Percentiles rank a stretch among this genome's conserved stretches.
phyloP scores from a whole-genome alignment of 495 filamentous ascomycete species.

The Neurospora pannonica region DNA sequence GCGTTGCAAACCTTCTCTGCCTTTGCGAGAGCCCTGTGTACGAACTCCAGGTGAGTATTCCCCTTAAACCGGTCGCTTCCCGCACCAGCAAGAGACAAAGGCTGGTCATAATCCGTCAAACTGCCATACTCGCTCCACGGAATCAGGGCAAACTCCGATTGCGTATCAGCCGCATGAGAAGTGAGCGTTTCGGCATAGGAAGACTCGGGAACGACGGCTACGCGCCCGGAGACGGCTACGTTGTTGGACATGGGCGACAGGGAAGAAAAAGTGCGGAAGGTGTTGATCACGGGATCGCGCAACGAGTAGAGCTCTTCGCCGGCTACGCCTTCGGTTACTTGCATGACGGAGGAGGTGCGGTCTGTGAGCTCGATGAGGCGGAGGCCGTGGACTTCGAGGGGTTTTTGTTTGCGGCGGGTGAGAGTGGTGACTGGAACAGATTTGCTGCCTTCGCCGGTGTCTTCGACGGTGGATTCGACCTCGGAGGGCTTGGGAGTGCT shows the following conservation, averaged over 20 bases:
- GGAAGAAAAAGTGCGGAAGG: constrained; percentile 79
- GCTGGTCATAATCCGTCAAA: constrained; percentile 49
- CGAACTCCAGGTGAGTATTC: constrained; percentile 53
- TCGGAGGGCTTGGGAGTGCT: constrained; percentile 4
- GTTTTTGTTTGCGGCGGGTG: constrained; percentile 25
- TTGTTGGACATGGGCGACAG: constrained; percentile 48
- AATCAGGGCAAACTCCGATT: constrained; percentile 73
- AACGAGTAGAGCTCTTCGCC: constrained; percentile 55
- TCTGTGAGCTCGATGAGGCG: constrained; percentile 84
- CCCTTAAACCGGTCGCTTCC: constrained; percentile 41
- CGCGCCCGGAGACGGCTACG: constrained; percentile 70
- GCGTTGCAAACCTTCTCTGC: constrained; percentile 48
- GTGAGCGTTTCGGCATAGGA: constrained; percentile 72
- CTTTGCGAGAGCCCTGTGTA: constrained; percentile 51
- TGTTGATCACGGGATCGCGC: constrained; percentile 83
- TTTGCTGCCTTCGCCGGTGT: constrained; percentile 11
- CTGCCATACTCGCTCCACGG: constrained; percentile 86
- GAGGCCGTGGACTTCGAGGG: constrained; percentile 75
- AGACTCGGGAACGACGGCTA: constrained; percentile 64
- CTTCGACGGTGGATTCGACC: background rate
- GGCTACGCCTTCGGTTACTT: constrained; percentile 57
- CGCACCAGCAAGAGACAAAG: constrained; percentile 28
- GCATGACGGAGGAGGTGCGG: constrained; percentile 91
- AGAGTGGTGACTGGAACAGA: constrained; percentile 8
- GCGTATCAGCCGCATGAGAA: constrained; percentile 53